A percentile compares a stretch with the other conserved stretches of the same genome.
Evolutionary conservation across 257 asterid genomes (phyloP).

Genomic region (Primulina tabacum): DNA sequence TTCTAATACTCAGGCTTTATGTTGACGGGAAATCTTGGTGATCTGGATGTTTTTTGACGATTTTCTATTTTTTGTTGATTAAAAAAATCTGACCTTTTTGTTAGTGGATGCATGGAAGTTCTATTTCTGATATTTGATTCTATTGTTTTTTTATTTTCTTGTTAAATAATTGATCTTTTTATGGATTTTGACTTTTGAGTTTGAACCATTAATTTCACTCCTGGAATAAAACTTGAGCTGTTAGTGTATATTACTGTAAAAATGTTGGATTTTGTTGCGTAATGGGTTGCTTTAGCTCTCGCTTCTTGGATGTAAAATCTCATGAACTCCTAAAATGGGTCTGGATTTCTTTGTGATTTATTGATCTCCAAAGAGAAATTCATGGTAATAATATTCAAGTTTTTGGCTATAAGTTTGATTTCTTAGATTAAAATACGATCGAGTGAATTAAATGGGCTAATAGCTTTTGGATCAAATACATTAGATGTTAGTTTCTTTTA

Average conservation of each 20-base stretch:
- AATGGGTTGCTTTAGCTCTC: not conserved
- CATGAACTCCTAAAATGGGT: not conserved
- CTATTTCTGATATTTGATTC: not conserved
- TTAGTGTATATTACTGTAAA: too few species aligned
- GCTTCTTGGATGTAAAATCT: not conserved
- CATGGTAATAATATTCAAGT: not conserved
- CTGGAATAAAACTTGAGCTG: slow-evolving; percentile 7
- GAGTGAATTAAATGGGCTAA: not conserved
- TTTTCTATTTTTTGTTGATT: not conserved
- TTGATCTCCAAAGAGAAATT: not conserved
- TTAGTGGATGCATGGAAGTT: not conserved
- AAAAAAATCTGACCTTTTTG: slow-evolving; percentile 2
- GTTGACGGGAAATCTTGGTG: not conserved
- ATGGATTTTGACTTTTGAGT: not conserved
- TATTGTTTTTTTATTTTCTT: not conserved
- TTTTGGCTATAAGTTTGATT: slow-evolving; percentile 5
- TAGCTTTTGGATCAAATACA: not conserved
- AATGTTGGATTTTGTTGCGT: not conserved
- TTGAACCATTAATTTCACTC: not conserved
- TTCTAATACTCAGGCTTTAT: slow-evolving; percentile 8
- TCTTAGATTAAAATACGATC: not conserved
- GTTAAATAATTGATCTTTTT: not conserved
- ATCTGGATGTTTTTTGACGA: slow-evolving; percentile 7
- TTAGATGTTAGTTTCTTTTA: not conserved
- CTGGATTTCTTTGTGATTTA: slow-evolving; percentile 14